Conservation (phyloP, 257 asterid genomes). For the Haberlea rhodopensis region DNA sequence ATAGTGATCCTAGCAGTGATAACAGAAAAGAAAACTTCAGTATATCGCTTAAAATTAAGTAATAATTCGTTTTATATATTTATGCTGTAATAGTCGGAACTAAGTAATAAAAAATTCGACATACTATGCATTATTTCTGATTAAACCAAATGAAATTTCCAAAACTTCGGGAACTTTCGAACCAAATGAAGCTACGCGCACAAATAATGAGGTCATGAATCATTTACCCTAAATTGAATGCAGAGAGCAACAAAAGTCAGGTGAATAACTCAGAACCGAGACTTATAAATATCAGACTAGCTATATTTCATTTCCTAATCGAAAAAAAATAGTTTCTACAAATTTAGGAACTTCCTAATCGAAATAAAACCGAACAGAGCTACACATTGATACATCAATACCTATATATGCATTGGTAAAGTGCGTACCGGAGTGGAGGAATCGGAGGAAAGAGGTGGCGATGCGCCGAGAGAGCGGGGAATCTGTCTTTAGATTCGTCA, state of each 20-base stretch:
- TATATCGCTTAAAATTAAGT: too few species aligned
- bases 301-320: not conserved
- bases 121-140: not conserved
- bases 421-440: constrained; percentile 60
- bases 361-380: not conserved
- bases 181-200: not conserved
- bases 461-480: constrained; percentile 78
- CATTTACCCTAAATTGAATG: not conserved
- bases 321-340: not conserved
- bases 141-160: not conserved
- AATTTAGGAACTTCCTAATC: not conserved
- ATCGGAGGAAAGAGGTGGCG: constrained; percentile 61
- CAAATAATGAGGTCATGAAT: not conserved
- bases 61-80: too few species aligned
- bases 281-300: not conserved
- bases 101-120: not conserved
- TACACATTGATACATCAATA: not conserved
- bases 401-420: not conserved
- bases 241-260: not conserved
- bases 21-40: not conserved
- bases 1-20: not conserved
- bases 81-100: not conserved
- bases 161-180: not conserved
- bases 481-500: constrained; percentile 65
- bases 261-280: not conserved